Conservation (phyloP, 495 filamentous ascomycete species). For the Tuber aestivum region DNA sequence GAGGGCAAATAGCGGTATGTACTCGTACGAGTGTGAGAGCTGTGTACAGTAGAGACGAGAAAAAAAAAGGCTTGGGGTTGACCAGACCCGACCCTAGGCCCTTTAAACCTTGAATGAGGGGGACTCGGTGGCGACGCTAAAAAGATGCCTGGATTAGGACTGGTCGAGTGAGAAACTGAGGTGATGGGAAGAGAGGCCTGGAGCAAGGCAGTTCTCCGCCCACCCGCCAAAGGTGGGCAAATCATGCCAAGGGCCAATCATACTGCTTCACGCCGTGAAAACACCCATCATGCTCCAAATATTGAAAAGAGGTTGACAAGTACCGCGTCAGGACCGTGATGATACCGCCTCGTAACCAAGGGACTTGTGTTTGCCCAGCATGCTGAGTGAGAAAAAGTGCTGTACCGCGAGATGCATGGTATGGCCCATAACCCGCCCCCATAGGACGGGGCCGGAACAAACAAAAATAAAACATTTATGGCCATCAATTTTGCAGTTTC, state of each 20-base stretch:
- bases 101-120: neutral
- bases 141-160: neutral
- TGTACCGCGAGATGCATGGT: neutral
- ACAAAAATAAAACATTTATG: neutral
- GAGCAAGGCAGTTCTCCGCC: conserved; percentile 33
- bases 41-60: neutral
- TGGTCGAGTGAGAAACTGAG: conserved; percentile 20
- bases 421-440: neutral
- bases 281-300: conserved; percentile 5
- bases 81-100: neutral
- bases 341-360: neutral
- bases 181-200: conserved; percentile 28
- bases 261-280: conserved; percentile 22
- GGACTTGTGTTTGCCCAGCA: neutral
- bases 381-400: conserved; percentile 5
- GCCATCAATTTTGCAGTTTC: neutral
- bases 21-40: too few species aligned
- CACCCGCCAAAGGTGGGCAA: conserved; percentile 13
- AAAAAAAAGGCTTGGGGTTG: neutral
- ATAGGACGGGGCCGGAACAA: neutral
- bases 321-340: neutral
- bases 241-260: conserved; percentile 30
- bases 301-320: neutral
- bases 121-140: neutral
- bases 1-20: conserved; percentile 5